Conservation (phyloP, 2,329 filamentous ascomycete species). For the Calonectria ilicicola region DNA sequence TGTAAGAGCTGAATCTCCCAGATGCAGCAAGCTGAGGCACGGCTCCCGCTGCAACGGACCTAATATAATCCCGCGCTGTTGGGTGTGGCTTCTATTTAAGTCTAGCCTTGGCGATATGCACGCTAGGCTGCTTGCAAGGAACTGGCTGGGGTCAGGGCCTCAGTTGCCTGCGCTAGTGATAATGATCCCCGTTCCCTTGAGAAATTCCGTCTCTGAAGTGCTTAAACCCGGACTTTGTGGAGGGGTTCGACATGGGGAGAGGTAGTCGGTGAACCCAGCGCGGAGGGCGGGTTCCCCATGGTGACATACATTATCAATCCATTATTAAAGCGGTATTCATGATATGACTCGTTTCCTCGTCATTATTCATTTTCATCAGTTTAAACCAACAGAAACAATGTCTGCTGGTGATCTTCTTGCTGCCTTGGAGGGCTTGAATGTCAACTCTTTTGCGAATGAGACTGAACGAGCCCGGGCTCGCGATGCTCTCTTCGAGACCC, state of each 20-base stretch:
- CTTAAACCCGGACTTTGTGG: neutral
- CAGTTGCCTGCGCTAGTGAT: neutral
- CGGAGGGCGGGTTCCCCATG: neutral
- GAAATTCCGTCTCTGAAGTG: neutral
- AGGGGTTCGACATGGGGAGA: too few relatives aligned
- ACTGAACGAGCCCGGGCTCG: slow-evolving; percentile 47
- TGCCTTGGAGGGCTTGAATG: slow-evolving; percentile 41
- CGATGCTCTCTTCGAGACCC: slow-evolving; percentile 46
- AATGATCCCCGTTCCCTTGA: neutral
- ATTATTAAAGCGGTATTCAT: neutral
- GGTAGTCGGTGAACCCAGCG: neutral
- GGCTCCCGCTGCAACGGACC: neutral
- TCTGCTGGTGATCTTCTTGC: slow-evolving; percentile 41
- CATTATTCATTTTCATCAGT: neutral
- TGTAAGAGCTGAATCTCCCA: neutral
- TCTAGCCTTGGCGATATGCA: too few relatives aligned
- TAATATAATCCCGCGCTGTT: neutral
- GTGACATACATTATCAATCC: neutral
- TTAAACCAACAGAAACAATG: slow-evolving; percentile 27
- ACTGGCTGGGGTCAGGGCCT: neutral
- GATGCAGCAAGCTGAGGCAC: neutral
- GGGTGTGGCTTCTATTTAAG: neutral
- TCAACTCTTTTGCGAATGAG: slow-evolving; percentile 46
- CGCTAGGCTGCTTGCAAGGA: neutral
- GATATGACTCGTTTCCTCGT: neutral